Percentiles rank a stretch among this genome's conserved stretches.
phyloP scores from a whole-genome alignment of 306 rosid genomes.

The Arachis stenosperma region DNA sequence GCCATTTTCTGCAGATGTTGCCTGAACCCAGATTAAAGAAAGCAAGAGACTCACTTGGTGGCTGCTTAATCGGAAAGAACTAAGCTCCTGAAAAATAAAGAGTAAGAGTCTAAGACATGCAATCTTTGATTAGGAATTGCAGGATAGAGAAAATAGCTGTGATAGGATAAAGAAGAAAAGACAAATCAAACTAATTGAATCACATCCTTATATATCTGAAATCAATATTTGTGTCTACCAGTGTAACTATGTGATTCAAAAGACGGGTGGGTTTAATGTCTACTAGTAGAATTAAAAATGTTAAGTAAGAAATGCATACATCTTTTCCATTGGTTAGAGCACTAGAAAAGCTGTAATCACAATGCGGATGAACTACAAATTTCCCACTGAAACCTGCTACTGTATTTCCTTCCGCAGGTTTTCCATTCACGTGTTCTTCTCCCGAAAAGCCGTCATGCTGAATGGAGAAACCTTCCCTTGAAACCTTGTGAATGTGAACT shows the following conservation, averaged over 20 bases:
- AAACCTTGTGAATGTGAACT: constrained; percentile 45
- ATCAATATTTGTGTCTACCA: constrained; percentile 3
- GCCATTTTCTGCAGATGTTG: constrained; percentile 70
- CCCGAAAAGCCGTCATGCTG: constrained; percentile 43
- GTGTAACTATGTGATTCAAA: too few relatives aligned
- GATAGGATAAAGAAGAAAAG: background rate
- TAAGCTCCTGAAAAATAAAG: constrained; percentile 63
- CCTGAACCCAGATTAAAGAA: constrained; percentile 97
- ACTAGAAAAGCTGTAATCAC: constrained; percentile 45
- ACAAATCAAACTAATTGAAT: constrained; percentile 18
- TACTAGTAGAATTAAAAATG: background rate
- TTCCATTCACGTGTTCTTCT: constrained; percentile 43
- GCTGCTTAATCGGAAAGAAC: constrained; percentile 85
- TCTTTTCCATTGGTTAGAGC: constrained; percentile 60
- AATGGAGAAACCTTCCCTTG: constrained; percentile 52
- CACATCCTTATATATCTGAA: constrained; percentile 15
- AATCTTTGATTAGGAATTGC: constrained; percentile 34
- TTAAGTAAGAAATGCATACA: constrained; percentile 47
- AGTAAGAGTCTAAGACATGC: background rate
- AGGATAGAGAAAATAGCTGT: constrained; percentile 16
- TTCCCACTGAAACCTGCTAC: constrained; percentile 42
- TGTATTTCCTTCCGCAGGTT: constrained; percentile 43
- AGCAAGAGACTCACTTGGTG: constrained; percentile 94
- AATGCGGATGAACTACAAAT: constrained; percentile 42
- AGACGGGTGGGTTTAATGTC: background rate